Percentiles rank a stretch among this genome's conserved stretches.
Evolutionary conservation across 2,329 filamentous ascomycete genomes (phyloP).

Genomic region (Kalmusia sp.): DNA sequence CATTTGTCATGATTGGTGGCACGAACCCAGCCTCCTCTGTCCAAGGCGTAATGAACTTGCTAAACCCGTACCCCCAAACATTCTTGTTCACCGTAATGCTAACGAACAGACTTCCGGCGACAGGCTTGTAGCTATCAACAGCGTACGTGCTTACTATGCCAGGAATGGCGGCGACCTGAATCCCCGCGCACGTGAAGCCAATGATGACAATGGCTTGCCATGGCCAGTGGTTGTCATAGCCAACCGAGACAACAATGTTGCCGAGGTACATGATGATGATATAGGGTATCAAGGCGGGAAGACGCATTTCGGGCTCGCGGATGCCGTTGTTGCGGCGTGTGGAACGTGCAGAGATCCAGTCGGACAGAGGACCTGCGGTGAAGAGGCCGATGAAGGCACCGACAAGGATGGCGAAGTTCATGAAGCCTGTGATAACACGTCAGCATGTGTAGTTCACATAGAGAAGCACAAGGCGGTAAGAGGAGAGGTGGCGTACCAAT

Average conservation of each 20-base stretch:
- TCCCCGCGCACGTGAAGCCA: slow-evolving; percentile 63
- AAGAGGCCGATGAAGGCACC: slow-evolving; percentile 62
- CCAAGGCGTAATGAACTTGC: slow-evolving; percentile 64
- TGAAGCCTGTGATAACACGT: slow-evolving; percentile 51
- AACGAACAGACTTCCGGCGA: slow-evolving; percentile 66
- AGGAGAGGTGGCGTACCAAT: slow-evolving; percentile 44
- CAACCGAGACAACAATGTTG: slow-evolving; percentile 63
- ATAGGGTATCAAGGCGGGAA: slow-evolving; percentile 65
- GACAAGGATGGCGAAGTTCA: slow-evolving; percentile 64
- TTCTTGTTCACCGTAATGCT: slow-evolving; percentile 70
- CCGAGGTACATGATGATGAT: slow-evolving; percentile 63
- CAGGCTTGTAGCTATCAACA: slow-evolving; percentile 70
- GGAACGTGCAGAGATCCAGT: slow-evolving; percentile 63
- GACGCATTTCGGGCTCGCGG: slow-evolving; percentile 65
- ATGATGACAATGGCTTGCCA: slow-evolving; percentile 65
- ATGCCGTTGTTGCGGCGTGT: slow-evolving; percentile 63
- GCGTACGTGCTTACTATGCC: slow-evolving; percentile 66
- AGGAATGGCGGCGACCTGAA: slow-evolving; percentile 67
- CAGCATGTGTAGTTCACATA: too few species aligned
- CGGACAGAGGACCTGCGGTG: slow-evolving; percentile 62
- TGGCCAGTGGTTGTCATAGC: slow-evolving; percentile 61
- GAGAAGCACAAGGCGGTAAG: neutral
- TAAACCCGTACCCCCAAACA: slow-evolving; percentile 67
- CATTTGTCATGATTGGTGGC: slow-evolving; percentile 67
- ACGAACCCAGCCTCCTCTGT: slow-evolving; percentile 58